Conservation (phyloP, 768 basidiomycete species). For the Xanthoconium purpureum region DNA sequence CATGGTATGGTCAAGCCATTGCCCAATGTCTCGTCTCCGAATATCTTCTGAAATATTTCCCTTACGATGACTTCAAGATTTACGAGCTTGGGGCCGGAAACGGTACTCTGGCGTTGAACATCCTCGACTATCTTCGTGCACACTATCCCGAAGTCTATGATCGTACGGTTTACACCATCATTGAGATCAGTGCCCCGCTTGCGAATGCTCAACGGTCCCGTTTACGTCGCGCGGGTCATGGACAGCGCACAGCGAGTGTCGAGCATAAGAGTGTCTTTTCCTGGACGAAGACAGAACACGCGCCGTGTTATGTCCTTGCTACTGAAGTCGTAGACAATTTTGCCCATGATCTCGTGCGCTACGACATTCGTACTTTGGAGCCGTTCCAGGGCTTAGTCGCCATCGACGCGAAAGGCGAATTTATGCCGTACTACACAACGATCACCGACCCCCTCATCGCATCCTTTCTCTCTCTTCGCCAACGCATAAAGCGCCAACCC, state of each 20-base stretch:
- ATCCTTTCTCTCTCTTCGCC: conserved; percentile 71
- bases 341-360: conserved; percentile 92
- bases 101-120: conserved; percentile 87
- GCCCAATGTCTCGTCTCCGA: conserved; percentile 86
- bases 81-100: conserved; percentile 99
- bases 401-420: conserved; percentile 78
- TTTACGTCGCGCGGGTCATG: conserved; percentile 44
- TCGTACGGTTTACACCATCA: conserved; percentile 87
- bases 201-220: conserved; percentile 67
- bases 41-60: conserved; percentile 92
- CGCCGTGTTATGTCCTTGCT: conserved; percentile 90
- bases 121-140: conserved; percentile 75
- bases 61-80: conserved; percentile 92
- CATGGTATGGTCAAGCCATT: conserved; percentile 90
- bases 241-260: conserved; percentile 52
- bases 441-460: conserved; percentile 82
- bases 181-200: conserved; percentile 87
- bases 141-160: conserved; percentile 91
- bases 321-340: conserved; percentile 99
- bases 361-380: conserved; percentile 72
- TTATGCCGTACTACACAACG: conserved; percentile 75
- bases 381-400: conserved; percentile 84
- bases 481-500: conserved; percentile 52
- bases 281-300: conserved; percentile 70
- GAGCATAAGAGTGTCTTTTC: conserved; percentile 81